phyloP scores from a whole-genome alignment of 257 asterid species.

The Primulina tabacum region DNA sequence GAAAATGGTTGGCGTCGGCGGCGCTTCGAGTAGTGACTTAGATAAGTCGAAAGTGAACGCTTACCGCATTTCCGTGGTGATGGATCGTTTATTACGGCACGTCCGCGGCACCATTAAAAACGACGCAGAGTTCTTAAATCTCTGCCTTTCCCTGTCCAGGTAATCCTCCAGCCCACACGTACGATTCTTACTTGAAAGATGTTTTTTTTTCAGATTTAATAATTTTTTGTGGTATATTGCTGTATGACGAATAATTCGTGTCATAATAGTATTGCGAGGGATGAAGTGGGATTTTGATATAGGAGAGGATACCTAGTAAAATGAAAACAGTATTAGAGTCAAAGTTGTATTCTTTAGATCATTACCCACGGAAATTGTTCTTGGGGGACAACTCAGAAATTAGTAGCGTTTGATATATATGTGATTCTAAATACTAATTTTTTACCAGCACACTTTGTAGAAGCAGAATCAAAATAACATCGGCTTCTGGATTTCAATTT shows the following conservation, averaged over 20 bases:
- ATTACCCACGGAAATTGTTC: background rate
- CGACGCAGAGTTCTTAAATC: slow-evolving; percentile 27
- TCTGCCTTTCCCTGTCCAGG: slow-evolving; percentile 48
- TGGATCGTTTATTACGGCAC: slow-evolving; percentile 28
- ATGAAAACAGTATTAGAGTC: too few relatives aligned
- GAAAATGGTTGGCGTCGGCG: background rate
- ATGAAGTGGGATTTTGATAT: background rate
- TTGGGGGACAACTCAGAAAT: background rate
- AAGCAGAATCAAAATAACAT: too few relatives aligned
- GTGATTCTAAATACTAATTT: too few relatives aligned
- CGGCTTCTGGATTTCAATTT: too few relatives aligned
- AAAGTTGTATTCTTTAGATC: too few relatives aligned
- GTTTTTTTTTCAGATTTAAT: background rate
- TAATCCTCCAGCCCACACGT: background rate
- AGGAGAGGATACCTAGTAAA: background rate
- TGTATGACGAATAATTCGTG: background rate
- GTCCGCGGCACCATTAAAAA: slow-evolving; percentile 19
- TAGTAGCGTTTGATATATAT: too few relatives aligned
- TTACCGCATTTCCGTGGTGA: slow-evolving; percentile 27
- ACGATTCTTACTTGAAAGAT: background rate
- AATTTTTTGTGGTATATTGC: background rate
- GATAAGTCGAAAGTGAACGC: slow-evolving; percentile 13
- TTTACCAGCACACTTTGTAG: too few relatives aligned
- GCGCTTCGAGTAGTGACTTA: slow-evolving; percentile 9
- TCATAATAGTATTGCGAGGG: background rate